Conservation (phyloP, 495 filamentous ascomycete genomes). For the Penicillium lagena region DNA sequence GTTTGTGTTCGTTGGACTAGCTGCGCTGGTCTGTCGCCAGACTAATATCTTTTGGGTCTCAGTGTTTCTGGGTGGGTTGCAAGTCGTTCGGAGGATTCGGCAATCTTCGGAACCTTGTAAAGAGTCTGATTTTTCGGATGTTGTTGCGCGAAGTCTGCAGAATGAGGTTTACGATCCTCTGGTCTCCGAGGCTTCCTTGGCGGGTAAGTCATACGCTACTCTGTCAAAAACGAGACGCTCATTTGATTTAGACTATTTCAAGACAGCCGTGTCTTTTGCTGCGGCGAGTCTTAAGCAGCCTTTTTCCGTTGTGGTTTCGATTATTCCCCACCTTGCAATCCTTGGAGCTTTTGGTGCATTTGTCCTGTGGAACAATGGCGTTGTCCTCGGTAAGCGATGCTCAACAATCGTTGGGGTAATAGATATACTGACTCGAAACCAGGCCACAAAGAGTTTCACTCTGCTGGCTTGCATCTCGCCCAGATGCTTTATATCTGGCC, state of each 20-base stretch:
- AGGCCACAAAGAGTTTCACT: constrained; percentile 92
- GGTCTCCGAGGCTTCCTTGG: constrained; percentile 45
- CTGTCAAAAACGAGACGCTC: constrained; percentile 9
- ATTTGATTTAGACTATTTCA: constrained; percentile 48
- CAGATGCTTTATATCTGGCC: constrained; percentile 96
- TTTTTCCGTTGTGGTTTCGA: constrained; percentile 35
- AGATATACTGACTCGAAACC: background rate
- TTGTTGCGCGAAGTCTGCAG: constrained; percentile 29
- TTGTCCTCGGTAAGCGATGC: constrained; percentile 65
- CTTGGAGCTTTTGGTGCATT: constrained; percentile 66
- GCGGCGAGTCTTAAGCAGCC: constrained; percentile 48
- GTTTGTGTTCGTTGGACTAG: constrained; percentile 48
- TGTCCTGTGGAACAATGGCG: constrained; percentile 79
- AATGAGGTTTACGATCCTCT: constrained; percentile 62
- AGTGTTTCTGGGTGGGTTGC: constrained; percentile 73
- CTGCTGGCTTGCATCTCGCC: constrained; percentile 78
- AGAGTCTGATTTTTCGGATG: constrained; percentile 15
- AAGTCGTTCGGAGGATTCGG: constrained; percentile 46
- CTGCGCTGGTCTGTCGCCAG: constrained; percentile 72
- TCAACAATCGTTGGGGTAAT: too few relatives aligned
- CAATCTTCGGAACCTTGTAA: constrained; percentile 18
- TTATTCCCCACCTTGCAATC: constrained; percentile 64
- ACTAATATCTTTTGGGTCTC: constrained; percentile 97
- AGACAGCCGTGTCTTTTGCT: constrained; percentile 52
- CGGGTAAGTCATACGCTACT: constrained; percentile 37